These are phyloP conservation scores for Pseudogymnoascus sp. DNA, from an alignment of 2,329 filamentous ascomycete genomes.

Conservation along the genomic window DNA sequence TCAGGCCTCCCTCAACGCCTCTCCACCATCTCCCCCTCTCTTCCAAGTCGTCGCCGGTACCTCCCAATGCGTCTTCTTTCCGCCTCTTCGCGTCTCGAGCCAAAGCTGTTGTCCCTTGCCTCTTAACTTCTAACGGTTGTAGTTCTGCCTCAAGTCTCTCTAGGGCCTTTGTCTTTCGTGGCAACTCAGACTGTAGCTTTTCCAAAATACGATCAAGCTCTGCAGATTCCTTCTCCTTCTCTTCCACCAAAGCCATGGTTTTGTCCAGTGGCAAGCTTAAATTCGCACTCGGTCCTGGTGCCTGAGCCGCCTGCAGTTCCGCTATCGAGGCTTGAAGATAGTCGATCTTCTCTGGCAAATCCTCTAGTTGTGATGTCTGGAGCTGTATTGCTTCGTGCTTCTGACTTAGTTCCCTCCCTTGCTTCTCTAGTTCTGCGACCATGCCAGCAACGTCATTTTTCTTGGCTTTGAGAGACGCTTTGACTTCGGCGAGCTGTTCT, in stretches of 20 bases:
- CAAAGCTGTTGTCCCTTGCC: slow-evolving; percentile 54
- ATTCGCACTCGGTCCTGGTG: slow-evolving; percentile 35
- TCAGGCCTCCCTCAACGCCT: slow-evolving; percentile 56
- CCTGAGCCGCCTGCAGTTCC: slow-evolving; percentile 36
- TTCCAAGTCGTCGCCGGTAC: slow-evolving; percentile 65
- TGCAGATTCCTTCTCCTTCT: slow-evolving; percentile 42
- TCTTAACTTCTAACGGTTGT: slow-evolving; percentile 58
- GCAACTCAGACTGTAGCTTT: slow-evolving; percentile 51
- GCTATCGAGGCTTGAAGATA: slow-evolving; percentile 42
- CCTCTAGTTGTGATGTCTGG: slow-evolving; percentile 41
- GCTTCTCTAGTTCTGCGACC: slow-evolving; percentile 62
- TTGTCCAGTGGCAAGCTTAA: slow-evolving; percentile 50
- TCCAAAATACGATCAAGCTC: slow-evolving; percentile 58
- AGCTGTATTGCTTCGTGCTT: slow-evolving; percentile 44
- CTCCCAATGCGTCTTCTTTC: slow-evolving; percentile 57
- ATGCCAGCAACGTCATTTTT: slow-evolving; percentile 72
- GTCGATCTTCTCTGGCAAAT: slow-evolving; percentile 43
- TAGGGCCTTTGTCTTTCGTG: slow-evolving; percentile 57
- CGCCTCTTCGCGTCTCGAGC: slow-evolving; percentile 64
- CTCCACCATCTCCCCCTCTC: slow-evolving; percentile 68
- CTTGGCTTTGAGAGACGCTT: slow-evolving; percentile 67
- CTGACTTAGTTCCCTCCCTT: slow-evolving; percentile 49
- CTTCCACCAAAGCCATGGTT: slow-evolving; percentile 46
- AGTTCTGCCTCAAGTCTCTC: slow-evolving; percentile 62
- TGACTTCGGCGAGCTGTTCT: slow-evolving; percentile 58